Evolutionary conservation across 768 basidiomycete species (phyloP).

Genomic region (Boletus sp.): DNA sequence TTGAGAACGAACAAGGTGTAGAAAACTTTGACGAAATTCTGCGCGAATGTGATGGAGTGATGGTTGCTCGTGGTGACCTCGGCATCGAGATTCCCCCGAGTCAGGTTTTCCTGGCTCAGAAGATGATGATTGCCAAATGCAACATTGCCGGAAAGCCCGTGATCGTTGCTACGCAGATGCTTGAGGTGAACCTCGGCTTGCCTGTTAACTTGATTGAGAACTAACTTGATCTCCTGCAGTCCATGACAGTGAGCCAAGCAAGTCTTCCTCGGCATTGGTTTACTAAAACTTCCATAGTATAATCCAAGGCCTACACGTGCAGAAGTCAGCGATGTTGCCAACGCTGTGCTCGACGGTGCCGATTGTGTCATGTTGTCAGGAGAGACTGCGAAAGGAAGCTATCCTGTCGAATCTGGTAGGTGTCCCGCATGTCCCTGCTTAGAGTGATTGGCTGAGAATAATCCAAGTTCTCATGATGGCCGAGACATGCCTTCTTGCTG

Average conservation of each 20-base stretch:
- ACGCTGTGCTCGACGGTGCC: constrained; percentile 96
- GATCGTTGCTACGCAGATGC: constrained; percentile 99
- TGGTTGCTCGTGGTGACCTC: constrained; percentile 99
- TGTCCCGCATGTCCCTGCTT: constrained; percentile 1
- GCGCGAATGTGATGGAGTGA: constrained; percentile 93
- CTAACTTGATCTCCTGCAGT: constrained; percentile 43
- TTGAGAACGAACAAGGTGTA: constrained; percentile 99
- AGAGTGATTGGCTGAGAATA: constrained; percentile 5
- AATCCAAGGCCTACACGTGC: constrained; percentile 99
- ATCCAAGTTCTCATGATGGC: constrained; percentile 95
- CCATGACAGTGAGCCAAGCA: constrained; percentile 74
- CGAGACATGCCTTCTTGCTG: constrained; percentile 96
- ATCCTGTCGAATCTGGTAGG: constrained; percentile 92
- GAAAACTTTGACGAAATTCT: constrained; percentile 99
- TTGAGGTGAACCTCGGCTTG: constrained; percentile 60
- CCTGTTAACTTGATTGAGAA: background rate
- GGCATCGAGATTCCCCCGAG: constrained; percentile 99
- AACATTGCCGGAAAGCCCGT: constrained; percentile 97
- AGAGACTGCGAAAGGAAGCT: constrained; percentile 96
- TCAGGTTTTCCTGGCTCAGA: constrained; percentile 98
- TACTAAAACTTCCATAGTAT: constrained; percentile 52
- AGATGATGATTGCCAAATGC: constrained; percentile 99
- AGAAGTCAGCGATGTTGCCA: constrained; percentile 98
- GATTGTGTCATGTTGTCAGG: constrained; percentile 99
- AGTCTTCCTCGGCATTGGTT: background rate